A percentile compares a stretch with the other conserved stretches of the same genome.
phyloP scores from a whole-genome alignment of 2,329 filamentous ascomycete genomes.

The Cladophialophora bantiana region DNA sequence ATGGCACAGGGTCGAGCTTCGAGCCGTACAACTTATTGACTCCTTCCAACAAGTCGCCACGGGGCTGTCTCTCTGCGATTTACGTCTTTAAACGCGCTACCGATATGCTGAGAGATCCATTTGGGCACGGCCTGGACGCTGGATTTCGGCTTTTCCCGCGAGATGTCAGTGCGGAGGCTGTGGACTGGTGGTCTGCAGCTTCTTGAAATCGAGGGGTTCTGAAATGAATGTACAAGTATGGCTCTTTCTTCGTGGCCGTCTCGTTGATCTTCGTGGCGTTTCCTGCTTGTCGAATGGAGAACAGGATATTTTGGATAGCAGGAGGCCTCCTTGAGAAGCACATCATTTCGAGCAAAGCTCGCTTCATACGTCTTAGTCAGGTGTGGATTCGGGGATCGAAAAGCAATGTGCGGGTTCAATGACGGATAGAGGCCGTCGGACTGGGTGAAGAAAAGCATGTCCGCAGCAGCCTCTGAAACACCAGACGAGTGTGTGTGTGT shows the following conservation, averaged over 20 bases:
- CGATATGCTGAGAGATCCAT: background rate
- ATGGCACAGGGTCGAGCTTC: background rate
- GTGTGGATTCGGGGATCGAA: background rate
- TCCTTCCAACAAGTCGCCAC: background rate
- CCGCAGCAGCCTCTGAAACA: no score
- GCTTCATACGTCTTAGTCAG: background rate
- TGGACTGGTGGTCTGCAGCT: slow-evolving; percentile 5
- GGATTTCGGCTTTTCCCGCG: background rate
- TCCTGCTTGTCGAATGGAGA: background rate
- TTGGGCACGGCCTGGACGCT: background rate
- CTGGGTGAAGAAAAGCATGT: no score
- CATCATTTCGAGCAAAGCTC: background rate
- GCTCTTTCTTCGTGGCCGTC: no score
- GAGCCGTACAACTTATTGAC: background rate
- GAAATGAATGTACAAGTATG: no score
- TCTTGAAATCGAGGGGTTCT: background rate
- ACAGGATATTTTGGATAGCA: background rate
- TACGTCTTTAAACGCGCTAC: background rate
- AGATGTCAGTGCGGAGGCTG: background rate
- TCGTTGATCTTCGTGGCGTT: background rate
- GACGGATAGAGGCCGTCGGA: no score
- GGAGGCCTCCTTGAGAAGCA: background rate
- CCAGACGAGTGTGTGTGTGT: no score
- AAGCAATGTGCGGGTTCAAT: background rate
- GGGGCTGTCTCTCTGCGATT: background rate